Evolutionary conservation across 2,329 filamentous ascomycete species (phyloP), one percentile per base, ranked within the genome.

Genomic region (Talaromyces verruculosus): DNA sequence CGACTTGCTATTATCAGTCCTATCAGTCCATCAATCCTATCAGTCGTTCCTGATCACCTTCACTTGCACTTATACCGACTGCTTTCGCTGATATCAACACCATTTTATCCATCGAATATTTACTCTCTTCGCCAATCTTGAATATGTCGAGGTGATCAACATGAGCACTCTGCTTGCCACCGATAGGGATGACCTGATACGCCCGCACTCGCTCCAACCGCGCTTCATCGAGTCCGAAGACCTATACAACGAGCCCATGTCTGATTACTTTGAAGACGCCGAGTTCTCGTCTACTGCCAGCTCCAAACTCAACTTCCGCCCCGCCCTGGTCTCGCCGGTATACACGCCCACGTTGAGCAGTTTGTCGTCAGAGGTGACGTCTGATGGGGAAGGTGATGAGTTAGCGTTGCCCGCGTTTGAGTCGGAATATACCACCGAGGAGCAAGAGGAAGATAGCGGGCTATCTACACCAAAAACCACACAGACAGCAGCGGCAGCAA

Each of bases 381-480:
- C 72, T 22, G 70, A 73, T 19, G 63, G 67, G 25, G 73, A 72
- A 33, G 74, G 78, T 13, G 75, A 80, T 51, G 78, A 81, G 57
- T 73, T 82, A 59, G 65, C 77, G 19, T 77, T 83, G 39, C 81
- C 81, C 2, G 74, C 76, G 11, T 82, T 82, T 68, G 78, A 81
- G 67, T 70, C 77, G 62, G 74, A 76, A n/a, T 69, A 70, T 22
- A 73, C 74, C 28, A n/a, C 57, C 15, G 55, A 22, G 6, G n/a
- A 22, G 15, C 55, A 6, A 58, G 55, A 22, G 30, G 22, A 63
- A 28, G 57, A 60, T 22, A 45, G 57, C 28, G 57, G 57, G n/a
- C 45, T 39, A 13, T 51, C 60, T 17, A 63, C 61, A 25, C 49
- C 61, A 1, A 55, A 45, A 22, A 55, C 35, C 3, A 63, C 47